Percentiles rank a stretch among this genome's conserved stretches.
These are phyloP conservation scores for Suillus sp. DNA, from an alignment of 768 basidiomycete species.

Conservation along the genomic window DNA sequence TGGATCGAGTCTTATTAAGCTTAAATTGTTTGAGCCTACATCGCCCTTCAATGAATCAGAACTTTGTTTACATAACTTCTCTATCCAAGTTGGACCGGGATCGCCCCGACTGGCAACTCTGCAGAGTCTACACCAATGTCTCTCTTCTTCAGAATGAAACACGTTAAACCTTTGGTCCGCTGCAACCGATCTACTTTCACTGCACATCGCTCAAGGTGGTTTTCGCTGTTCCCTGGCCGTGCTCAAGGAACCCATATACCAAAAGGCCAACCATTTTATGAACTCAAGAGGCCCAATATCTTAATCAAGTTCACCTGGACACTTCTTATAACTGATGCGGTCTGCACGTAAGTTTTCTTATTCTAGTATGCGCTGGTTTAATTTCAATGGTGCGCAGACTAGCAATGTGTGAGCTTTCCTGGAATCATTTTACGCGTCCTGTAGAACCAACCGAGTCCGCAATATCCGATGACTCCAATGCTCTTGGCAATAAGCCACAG, in stretches of 20 bases:
- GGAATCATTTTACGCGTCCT: slow-evolving; percentile 30
- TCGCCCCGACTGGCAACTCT: slow-evolving; percentile 12
- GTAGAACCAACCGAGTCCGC: slow-evolving; percentile 14
- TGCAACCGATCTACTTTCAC: background rate
- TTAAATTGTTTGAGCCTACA: background rate
- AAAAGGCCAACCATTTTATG: slow-evolving; percentile 27
- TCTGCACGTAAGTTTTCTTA: slow-evolving; percentile 31
- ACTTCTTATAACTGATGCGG: slow-evolving; percentile 30
- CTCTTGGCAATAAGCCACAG: slow-evolving; percentile 10
- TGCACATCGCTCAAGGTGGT: background rate
- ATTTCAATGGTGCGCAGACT: slow-evolving; percentile 19
- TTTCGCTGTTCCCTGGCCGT: slow-evolving; percentile 6
- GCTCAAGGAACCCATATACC: background rate
- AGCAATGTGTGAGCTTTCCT: slow-evolving; percentile 28
- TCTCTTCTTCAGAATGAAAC: slow-evolving; percentile 10
- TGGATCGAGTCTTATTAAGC: background rate
- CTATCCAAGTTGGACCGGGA: slow-evolving; percentile 6
- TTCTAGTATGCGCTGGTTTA: slow-evolving; percentile 1
- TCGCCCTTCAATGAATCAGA: too few species aligned
- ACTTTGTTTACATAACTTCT: slow-evolving; percentile 2
- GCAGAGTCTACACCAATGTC: slow-evolving; percentile 15
- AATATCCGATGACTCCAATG: slow-evolving; percentile 17
- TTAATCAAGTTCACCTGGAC: slow-evolving; percentile 29
- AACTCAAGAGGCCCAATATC: slow-evolving; percentile 21
- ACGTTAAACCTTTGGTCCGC: background rate